These are phyloP conservation scores for Phylloporus rhodoxanthus DNA, from an alignment of 768 basidiomycete species.

Conservation along the genomic window DNA sequence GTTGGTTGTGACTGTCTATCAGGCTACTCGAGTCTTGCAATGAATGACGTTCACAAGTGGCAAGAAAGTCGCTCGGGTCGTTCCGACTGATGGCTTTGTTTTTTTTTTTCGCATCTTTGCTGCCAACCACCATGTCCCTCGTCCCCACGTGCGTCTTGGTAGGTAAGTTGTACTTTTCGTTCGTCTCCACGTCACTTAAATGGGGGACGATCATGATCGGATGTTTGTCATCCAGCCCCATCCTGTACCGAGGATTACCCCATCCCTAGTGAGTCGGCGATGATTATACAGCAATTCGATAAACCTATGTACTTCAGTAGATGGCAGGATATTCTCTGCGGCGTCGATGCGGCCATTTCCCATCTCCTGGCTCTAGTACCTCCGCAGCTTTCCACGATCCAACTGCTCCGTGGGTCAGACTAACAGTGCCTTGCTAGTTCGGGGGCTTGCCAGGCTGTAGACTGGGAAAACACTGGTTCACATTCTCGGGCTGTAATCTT, in stretches of 20 bases:
- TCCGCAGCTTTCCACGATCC: neutral
- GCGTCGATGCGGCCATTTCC: no score
- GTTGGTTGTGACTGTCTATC: neutral
- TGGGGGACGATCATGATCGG: no score
- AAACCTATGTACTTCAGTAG: no score
- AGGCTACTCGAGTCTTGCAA: neutral
- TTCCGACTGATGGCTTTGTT: neutral
- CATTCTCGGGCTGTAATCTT: neutral
- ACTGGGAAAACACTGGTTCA: neutral
- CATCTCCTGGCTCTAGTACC: no score
- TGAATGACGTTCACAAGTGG: neutral
- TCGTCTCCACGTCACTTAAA: no score
- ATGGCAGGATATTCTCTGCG: neutral
- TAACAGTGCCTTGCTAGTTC: neutral
- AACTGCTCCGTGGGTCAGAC: neutral
- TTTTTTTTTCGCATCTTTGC: neutral
- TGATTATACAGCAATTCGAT: no score
- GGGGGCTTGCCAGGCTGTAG: neutral
- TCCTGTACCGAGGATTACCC: no score
- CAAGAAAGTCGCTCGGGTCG: neutral
- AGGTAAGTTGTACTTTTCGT: neutral
- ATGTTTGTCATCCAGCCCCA: no score
- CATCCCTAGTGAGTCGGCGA: no score
- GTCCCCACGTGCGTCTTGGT: neutral
- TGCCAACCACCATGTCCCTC: neutral